Percentiles rank a stretch among this genome's conserved stretches.
These are phyloP conservation scores for Echria macrotheca DNA, from an alignment of 495 filamentous ascomycete species.

Conservation along the genomic window DNA sequence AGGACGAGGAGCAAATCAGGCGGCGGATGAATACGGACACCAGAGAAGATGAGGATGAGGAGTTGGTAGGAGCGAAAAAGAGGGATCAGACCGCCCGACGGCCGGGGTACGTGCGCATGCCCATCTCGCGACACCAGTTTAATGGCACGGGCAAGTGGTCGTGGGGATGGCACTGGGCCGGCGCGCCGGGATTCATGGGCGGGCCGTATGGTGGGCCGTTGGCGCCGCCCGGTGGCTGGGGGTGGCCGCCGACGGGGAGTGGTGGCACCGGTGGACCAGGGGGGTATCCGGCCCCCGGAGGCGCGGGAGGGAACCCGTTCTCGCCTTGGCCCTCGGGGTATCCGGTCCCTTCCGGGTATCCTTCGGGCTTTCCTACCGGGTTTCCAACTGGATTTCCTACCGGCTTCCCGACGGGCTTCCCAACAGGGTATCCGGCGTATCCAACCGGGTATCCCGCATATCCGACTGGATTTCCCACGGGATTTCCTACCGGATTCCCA, in stretches of 20 bases:
- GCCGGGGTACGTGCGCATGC: slow-evolving; percentile 27
- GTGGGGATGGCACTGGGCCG: slow-evolving; percentile 19
- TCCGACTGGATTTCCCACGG: too few relatives aligned
- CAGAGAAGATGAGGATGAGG: too few relatives aligned
- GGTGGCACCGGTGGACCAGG: background rate
- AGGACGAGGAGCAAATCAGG: background rate
- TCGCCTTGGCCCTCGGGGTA: too few relatives aligned
- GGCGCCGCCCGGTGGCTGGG: background rate
- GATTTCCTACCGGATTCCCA: too few relatives aligned
- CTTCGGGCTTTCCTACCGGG: background rate
- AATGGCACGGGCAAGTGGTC: slow-evolving; percentile 23
- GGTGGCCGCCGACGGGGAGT: background rate
- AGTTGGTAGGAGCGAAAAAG: too few relatives aligned
- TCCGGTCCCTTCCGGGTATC: too few relatives aligned
- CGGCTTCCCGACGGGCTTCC: background rate
- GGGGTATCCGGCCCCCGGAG: too few relatives aligned
- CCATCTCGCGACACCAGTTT: slow-evolving; percentile 21
- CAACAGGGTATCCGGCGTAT: too few relatives aligned
- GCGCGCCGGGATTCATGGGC: slow-evolving; percentile 5
- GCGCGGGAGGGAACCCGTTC: too few relatives aligned
- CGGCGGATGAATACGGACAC: too few relatives aligned
- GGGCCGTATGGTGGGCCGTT: background rate
- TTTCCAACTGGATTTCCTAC: background rate
- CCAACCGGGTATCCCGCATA: too few relatives aligned
- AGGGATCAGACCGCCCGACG: background rate